Evolutionary conservation across 2,329 filamentous ascomycete genomes (phyloP).

Genomic region (Tolypocladium inflatum): DNA sequence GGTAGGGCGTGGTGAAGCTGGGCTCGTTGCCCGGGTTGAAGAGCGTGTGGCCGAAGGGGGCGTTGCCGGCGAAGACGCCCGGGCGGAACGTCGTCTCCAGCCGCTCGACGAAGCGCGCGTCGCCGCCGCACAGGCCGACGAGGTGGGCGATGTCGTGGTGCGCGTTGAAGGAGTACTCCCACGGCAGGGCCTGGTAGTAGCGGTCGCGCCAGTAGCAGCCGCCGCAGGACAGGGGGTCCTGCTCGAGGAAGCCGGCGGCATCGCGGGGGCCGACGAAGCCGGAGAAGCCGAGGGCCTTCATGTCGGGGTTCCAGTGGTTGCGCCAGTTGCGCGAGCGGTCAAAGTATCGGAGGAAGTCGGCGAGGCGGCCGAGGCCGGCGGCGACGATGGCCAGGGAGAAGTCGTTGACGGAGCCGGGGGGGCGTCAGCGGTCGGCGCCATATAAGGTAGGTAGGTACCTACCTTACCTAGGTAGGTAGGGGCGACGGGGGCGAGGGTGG

Average conservation of each 20-base stretch:
- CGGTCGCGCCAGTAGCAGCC: slow-evolving; percentile 58
- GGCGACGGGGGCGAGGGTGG: too few species aligned
- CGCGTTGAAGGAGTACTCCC: slow-evolving; percentile 60
- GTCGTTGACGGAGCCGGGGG: slow-evolving; percentile 49
- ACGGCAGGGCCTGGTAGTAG: slow-evolving; percentile 50
- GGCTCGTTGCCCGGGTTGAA: slow-evolving; percentile 63
- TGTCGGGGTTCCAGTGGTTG: slow-evolving; percentile 58
- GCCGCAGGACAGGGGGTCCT: slow-evolving; percentile 49
- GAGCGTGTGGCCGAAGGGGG: slow-evolving; percentile 41
- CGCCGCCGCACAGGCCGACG: slow-evolving; percentile 45
- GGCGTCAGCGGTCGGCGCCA: neutral
- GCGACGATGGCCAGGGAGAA: slow-evolving; percentile 60
- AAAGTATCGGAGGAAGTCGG: slow-evolving; percentile 49
- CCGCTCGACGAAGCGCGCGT: slow-evolving; percentile 42
- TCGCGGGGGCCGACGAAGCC: slow-evolving; percentile 57
- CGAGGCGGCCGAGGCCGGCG: slow-evolving; percentile 37
- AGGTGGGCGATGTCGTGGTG: slow-evolving; percentile 53
- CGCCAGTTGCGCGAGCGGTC: slow-evolving; percentile 58
- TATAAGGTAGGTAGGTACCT: too few species aligned
- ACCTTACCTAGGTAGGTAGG: too few species aligned
- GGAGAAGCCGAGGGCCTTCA: slow-evolving; percentile 47
- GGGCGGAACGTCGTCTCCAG: slow-evolving; percentile 52
- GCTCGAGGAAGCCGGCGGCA: slow-evolving; percentile 36
- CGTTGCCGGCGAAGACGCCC: slow-evolving; percentile 30
- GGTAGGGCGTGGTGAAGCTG: slow-evolving; percentile 55